phyloP scores from a whole-genome alignment of 2,329 filamentous ascomycete species.

The Drechmeria coniospora region DNA sequence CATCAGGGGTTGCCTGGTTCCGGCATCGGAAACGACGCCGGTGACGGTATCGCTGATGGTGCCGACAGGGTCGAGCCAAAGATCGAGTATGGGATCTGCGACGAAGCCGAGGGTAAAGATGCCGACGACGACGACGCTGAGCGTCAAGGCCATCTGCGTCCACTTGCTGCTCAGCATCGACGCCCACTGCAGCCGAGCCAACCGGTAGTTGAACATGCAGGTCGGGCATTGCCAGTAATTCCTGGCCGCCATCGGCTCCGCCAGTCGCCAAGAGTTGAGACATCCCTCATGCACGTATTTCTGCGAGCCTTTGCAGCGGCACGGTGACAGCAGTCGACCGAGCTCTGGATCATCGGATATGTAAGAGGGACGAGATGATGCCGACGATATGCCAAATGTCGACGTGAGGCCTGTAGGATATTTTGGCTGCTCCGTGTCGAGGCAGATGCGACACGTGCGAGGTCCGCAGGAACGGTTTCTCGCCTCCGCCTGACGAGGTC shows the following conservation, averaged over 20 bases:
- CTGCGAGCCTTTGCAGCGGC: conserved; percentile 83
- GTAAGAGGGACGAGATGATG: conserved; percentile 35
- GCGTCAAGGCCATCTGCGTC: conserved; percentile 55
- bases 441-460: conserved; percentile 76
- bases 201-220: conserved; percentile 67
- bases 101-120: conserved; percentile 81
- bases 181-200: conserved; percentile 64
- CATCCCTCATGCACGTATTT: conserved; percentile 92
- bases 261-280: conserved; percentile 65
- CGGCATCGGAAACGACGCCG: conserved; percentile 25
- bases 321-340: conserved; percentile 73
- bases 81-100: conserved; percentile 79
- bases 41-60: conserved; percentile 39
- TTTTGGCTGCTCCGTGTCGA: conserved; percentile 47
- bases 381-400: conserved; percentile 16
- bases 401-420: conserved; percentile 21
- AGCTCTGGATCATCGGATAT: conserved; percentile 57
- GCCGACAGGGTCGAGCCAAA: conserved; percentile 68
- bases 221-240: conserved; percentile 83
- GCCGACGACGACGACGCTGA: conserved; percentile 52
- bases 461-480: conserved; percentile 41
- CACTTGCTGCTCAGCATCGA: conserved; percentile 50
- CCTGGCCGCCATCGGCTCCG: conserved; percentile 46
- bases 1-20: conserved; percentile 17
- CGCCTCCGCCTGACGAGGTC: conserved; percentile 5